Base-by-base conservation (phyloP, 768 basidiomycete genomes). In the Tylopilus intermedius region DNA sequence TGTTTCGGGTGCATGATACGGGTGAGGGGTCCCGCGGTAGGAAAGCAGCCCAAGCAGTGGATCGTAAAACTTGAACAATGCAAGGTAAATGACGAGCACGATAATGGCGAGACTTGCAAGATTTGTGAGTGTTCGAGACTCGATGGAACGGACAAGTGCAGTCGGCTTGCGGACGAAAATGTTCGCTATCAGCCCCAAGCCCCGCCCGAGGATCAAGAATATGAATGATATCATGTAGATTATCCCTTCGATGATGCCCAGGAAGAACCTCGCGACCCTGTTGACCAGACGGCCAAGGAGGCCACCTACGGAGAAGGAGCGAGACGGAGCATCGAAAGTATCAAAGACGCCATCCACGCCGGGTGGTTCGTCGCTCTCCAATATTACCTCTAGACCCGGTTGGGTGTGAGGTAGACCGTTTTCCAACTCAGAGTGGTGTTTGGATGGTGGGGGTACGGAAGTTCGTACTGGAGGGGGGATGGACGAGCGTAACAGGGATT, bases 301-400 rank as follows among this genome's bases (percentile, higher is more conserved):
- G 4, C 74, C 74, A 21, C 79, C 79, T n/a, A 78, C 64, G 0
- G 77, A 78, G 61, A 77, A 77, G 18, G 65, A 51, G 18, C 61
- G 53, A 53, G 21, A 52, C 43, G 27, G 52, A 44, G 54, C 35
- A 35, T 63, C 58, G 47, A 62, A 59, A 26, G 56, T 62, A 46
- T 69, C 54, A 46, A 54, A 47, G 26, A 66, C 43, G 39, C 67
- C 69, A 45, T 62, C 61, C 51, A 69, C 63, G 14, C 46, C 49
- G 15, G 65, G 62, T 26, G 68, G 74, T 62, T 87, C 85, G 3
- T 88, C 81, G 27, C 75, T 73, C 72, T 89, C 88, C 5, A 78
- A 74, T 60, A 89, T 86, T 8, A 83, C 79, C 22, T 79, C 71
- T 26, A 89, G 75, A 2, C 79, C 77, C 57, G 77, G 73, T 52